phyloP scores from a whole-genome alignment of 805 yeast species.

The Myxozyma udenii region DNA sequence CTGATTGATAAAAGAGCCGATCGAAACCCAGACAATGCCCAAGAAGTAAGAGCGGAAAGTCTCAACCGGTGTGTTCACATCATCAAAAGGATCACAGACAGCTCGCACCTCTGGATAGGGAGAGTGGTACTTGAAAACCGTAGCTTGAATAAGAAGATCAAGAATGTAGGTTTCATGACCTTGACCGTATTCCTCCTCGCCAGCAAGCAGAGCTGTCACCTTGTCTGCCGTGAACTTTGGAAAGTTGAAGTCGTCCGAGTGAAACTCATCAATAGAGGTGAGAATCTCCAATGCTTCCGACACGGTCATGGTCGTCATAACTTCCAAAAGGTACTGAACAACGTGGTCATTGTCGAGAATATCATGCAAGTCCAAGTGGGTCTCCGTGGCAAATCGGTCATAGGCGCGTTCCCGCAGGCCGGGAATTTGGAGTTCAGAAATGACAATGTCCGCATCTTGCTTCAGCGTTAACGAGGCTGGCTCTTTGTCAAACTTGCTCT shows the following conservation, averaged over 20 bases:
- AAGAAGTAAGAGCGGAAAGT: conserved; percentile 54
- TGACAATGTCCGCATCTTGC: conserved; percentile 15
- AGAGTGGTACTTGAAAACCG: conserved; percentile 15
- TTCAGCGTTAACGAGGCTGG: conserved; percentile 1
- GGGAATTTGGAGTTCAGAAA: conserved; percentile 17
- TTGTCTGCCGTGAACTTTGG: conserved; percentile 40
- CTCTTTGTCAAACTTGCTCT: background rate
- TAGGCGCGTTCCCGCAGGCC: conserved; percentile 18
- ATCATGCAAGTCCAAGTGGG: conserved; percentile 15
- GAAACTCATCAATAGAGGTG: conserved; percentile 40
- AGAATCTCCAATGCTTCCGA: conserved; percentile 42
- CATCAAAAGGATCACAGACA: conserved; percentile 57
- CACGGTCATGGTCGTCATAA: conserved; percentile 39
- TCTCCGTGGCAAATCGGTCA: conserved; percentile 10
- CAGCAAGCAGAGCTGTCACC: conserved; percentile 26
- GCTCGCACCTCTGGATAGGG: conserved; percentile 68
- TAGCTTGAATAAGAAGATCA: conserved; percentile 28
- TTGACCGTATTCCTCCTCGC: conserved; percentile 15
- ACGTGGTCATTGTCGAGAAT: conserved; percentile 11
- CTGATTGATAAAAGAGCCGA: conserved; percentile 59
- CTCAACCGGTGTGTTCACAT: conserved; percentile 46
- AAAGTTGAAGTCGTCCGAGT: conserved; percentile 47
- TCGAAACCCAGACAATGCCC: conserved; percentile 51
- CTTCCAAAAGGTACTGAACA: conserved; percentile 43
- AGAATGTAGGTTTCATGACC: conserved; percentile 14